These are phyloP conservation scores for Kluyveromyces sp. DNA, from an alignment of 1,139 yeast species.

Conservation along the genomic window DNA sequence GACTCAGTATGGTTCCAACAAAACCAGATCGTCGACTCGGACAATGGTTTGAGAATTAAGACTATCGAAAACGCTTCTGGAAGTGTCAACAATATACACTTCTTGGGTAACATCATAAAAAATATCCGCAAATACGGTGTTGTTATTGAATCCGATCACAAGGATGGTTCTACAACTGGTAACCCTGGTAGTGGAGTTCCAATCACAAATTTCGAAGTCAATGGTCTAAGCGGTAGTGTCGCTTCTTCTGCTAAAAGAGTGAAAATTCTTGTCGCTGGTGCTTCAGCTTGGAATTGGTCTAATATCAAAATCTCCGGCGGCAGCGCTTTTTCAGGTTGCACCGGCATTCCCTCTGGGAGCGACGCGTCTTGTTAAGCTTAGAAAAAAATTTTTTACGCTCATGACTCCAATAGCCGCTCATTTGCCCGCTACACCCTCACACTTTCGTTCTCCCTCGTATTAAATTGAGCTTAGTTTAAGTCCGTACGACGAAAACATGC, in stretches of 20 bases:
- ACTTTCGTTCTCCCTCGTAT: too few relatives aligned
- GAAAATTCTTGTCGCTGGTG: constrained; percentile 11
- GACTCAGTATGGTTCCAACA: constrained; percentile 10
- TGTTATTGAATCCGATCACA: constrained; percentile 16
- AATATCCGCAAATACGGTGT: constrained; percentile 15
- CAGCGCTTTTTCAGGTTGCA: constrained; percentile 7
- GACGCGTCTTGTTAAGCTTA: constrained; percentile 6
- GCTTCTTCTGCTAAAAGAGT: constrained; percentile 9
- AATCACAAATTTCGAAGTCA: constrained; percentile 13
- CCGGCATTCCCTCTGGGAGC: constrained; percentile 12
- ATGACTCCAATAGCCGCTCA: too few relatives aligned
- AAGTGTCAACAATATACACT: constrained; percentile 12
- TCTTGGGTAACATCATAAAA: constrained; percentile 9
- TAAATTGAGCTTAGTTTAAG: too few relatives aligned
- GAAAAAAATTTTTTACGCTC: too few relatives aligned
- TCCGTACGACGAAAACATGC: too few relatives aligned
- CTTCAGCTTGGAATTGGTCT: constrained; percentile 14
- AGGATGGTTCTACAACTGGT: constrained; percentile 15
- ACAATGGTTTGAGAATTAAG: constrained; percentile 17
- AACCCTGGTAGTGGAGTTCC: constrained; percentile 16
- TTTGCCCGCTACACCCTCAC: too few relatives aligned
- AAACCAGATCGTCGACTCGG: constrained; percentile 12
- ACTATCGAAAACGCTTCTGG: constrained; percentile 16
- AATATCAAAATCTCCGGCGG: constrained; percentile 13
- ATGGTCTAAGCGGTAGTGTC: constrained; percentile 13